phyloP scores from a whole-genome alignment of 1,139 yeast genomes.

The Barnettozyma hawaiiensis region DNA sequence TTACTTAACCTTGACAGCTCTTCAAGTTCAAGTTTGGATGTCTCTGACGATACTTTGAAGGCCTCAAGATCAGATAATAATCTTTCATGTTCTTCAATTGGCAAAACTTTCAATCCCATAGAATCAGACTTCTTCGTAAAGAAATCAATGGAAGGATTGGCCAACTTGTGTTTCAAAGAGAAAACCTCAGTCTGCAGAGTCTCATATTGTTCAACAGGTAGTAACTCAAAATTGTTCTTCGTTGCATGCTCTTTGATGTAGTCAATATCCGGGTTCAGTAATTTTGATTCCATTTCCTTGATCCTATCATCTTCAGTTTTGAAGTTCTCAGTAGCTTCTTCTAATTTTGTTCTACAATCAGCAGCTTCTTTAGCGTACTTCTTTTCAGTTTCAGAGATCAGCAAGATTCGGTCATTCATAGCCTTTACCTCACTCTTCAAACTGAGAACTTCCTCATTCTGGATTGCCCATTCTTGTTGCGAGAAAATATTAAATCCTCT shows the following conservation, averaged over 20 bases:
- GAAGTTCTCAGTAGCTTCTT: conserved; percentile 1
- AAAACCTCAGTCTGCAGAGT: conserved; percentile 5
- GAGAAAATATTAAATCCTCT: conserved; percentile 35
- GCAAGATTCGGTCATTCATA: conserved; percentile 7
- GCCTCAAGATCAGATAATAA: conserved; percentile 6
- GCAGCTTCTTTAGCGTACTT: conserved; percentile 12
- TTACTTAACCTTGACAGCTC: not conserved
- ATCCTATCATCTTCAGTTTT: conserved; percentile 1
- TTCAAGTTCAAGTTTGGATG: conserved; percentile 1
- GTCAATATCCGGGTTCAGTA: conserved; percentile 20
- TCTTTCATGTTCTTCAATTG: conserved; percentile 20
- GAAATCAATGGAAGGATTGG: conserved; percentile 27
- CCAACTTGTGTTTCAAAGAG: conserved; percentile 17
- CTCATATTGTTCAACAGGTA: conserved; percentile 19
- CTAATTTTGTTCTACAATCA: conserved; percentile 8
- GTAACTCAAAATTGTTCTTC: conserved; percentile 23
- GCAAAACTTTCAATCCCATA: conserved; percentile 26
- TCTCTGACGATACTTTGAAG: not conserved
- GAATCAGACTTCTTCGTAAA: conserved; percentile 29
- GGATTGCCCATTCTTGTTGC: conserved; percentile 17
- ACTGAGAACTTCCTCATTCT: conserved; percentile 5
- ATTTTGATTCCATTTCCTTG: conserved; percentile 16
- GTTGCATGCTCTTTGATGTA: conserved; percentile 28
- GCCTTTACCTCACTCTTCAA: conserved; percentile 5
- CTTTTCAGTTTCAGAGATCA: conserved; percentile 9